Conservation (phyloP, 78 protist species). For the Pigoraptor vietnamica region DNA sequence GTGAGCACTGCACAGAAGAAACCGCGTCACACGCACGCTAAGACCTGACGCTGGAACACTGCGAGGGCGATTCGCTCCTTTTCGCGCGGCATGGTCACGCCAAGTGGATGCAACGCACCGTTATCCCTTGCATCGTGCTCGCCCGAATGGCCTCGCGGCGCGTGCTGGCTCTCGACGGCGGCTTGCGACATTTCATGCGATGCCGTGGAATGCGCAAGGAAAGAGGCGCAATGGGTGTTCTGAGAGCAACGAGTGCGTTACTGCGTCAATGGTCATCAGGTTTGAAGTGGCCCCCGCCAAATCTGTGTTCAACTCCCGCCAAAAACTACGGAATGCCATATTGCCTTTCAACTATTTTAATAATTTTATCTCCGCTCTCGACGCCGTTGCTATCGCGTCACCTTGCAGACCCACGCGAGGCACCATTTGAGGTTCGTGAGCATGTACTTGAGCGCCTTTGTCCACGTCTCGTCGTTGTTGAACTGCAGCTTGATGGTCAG, state of each 20-base stretch:
- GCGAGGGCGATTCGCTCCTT: no score
- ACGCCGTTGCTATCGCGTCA: not conserved
- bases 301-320: no score
- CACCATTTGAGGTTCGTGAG: conserved; percentile 75
- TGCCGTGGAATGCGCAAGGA: not conserved
- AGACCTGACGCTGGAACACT: no score
- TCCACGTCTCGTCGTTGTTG: conserved; percentile 77
- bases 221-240: not conserved
- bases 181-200: not conserved
- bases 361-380: no score
- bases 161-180: not conserved
- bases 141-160: not conserved
- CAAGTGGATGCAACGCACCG: not conserved
- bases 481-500: conserved; percentile 34
- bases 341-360: no score
- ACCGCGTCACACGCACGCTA: no score
- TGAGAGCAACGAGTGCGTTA: no score
- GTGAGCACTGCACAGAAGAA: no score
- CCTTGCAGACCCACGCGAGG: conserved; percentile 54
- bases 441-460: conserved; percentile 68
- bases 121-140: not conserved
- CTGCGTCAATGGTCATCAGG: no score
- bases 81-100: no score
- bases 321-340: no score
- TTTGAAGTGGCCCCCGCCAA: no score